Conservation (phyloP, 352 stramenopile genomes). For the Phytopythium vexans region DNA sequence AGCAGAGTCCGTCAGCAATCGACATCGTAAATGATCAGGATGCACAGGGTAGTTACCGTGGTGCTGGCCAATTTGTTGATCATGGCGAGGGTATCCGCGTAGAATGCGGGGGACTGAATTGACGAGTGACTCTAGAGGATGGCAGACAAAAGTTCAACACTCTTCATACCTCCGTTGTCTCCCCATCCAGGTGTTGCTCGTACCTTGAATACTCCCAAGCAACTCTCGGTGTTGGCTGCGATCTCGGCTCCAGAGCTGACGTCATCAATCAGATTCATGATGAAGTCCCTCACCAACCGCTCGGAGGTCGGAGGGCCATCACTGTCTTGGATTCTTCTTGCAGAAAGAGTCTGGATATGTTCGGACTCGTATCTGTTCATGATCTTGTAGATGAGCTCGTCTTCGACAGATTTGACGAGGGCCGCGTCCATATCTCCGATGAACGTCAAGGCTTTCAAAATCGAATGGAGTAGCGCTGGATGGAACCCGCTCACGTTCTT, state of each 20-base stretch:
- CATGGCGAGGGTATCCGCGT: constrained; percentile 34
- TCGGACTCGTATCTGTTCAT: constrained; percentile 65
- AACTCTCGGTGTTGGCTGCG: constrained; percentile 55
- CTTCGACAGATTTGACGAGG: constrained; percentile 58
- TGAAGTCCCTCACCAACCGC: constrained; percentile 32
- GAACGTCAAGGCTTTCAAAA: constrained; percentile 70
- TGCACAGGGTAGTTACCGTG: constrained; percentile 15
- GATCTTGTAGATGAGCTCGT: constrained; percentile 71
- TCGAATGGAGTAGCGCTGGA: constrained; percentile 52
- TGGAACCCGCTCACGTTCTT: constrained; percentile 38
- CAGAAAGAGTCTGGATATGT: constrained; percentile 15
- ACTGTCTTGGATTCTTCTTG: neutral
- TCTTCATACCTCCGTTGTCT: neutral
- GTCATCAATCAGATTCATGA: constrained; percentile 56
- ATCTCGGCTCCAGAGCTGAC: constrained; percentile 63
- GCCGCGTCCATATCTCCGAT: constrained; percentile 72
- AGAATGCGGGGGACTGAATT: constrained; percentile 69
- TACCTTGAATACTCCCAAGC: constrained; percentile 79
- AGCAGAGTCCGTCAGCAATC: neutral
- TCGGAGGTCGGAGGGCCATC: constrained; percentile 14
- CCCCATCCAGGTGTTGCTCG: neutral
- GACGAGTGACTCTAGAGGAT: constrained; percentile 56
- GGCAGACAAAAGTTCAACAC: neutral
- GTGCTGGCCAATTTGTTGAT: constrained; percentile 36
- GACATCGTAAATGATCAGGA: neutral